Evolutionary conservation across 805 yeast genomes (phyloP), one percentile per base, ranked within the genome.

Genomic region (Candida stauntonica): DNA sequence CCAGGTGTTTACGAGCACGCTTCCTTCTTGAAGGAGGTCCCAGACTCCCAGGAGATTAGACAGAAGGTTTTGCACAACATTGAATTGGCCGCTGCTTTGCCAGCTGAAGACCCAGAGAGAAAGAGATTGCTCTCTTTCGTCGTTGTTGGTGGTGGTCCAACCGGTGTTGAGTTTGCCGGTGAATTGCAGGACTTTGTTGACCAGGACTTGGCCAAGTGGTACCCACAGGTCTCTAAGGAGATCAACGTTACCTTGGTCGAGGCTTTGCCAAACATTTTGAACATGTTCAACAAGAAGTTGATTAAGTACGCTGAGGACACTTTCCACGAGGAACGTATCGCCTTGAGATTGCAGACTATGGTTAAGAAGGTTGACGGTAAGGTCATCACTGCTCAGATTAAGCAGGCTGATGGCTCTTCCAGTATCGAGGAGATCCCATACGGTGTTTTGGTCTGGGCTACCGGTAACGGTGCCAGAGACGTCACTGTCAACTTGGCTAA

Each of bases 71-170:
- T 88, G 82, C 86, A 86, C 60, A 76, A 84, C 53, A 80, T 89
- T 55, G 96, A 91, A 69, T 83, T 87, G 47, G 96, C 97, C 30
- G 78, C 84, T 52, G 69, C 82, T 48, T 74, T 88, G 52, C 86
- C 93, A 41, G 75, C 74, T 51, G 62, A 64, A 20, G 86, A 78
- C 51, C 79, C 80, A 16, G 95, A 86, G 61, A 79, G 97, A 66
- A 76, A 79, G 66, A 78, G 95, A 62, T 73, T 91, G 54, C 74
- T 89, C 60, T 83, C 81, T 46, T 81, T 88, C 54, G 91, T 91
- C 46, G 95, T 91, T 46, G 94, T 93, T 51, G 98, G 98, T 57
- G 98, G 97, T 66, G 98, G 98, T 48, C 97, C 98, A 61, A 89
- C 98, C 31, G 98, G 98, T 69, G 96, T 89, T 46, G 97, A 88